phyloP scores from a whole-genome alignment of 139 green algal genomes.

The Volvox reticuliferus region DNA sequence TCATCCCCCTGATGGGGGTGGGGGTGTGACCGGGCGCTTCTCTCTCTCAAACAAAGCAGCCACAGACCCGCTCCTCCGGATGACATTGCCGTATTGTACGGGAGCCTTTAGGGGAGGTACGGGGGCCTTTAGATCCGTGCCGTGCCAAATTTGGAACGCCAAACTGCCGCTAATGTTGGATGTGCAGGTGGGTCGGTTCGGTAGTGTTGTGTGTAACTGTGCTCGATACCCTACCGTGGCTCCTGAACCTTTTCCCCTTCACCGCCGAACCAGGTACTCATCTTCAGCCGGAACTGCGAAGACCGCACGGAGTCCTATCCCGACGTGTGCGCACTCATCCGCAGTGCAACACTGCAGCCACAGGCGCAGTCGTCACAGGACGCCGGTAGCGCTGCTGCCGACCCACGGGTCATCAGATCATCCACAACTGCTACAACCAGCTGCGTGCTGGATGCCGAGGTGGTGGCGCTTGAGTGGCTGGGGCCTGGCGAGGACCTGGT shows the following conservation, averaged over 20 bases:
- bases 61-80: too few species aligned
- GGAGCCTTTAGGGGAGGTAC: too few species aligned
- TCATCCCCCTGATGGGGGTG: too few species aligned
- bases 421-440: constrained; percentile 22
- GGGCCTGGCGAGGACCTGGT: neutral
- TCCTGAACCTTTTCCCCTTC: too few species aligned
- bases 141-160: too few species aligned
- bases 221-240: too few species aligned
- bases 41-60: too few species aligned
- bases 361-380: neutral
- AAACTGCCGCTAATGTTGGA: neutral
- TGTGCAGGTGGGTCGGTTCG: neutral
- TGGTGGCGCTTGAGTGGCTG: constrained; percentile 84
- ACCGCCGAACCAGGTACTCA: constrained; percentile 56
- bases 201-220: too few species aligned
- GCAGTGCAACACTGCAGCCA: neutral
- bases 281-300: constrained; percentile 92
- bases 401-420: neutral
- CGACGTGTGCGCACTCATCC: constrained; percentile 74
- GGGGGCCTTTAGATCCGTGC: too few species aligned
- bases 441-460: constrained; percentile 84
- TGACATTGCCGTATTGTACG: too few species aligned
- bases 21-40: too few species aligned
- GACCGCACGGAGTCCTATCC: constrained; percentile 78
- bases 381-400: neutral